Conservation (phyloP, 768 basidiomycete genomes). For the Asterophora lycoperdoides region DNA sequence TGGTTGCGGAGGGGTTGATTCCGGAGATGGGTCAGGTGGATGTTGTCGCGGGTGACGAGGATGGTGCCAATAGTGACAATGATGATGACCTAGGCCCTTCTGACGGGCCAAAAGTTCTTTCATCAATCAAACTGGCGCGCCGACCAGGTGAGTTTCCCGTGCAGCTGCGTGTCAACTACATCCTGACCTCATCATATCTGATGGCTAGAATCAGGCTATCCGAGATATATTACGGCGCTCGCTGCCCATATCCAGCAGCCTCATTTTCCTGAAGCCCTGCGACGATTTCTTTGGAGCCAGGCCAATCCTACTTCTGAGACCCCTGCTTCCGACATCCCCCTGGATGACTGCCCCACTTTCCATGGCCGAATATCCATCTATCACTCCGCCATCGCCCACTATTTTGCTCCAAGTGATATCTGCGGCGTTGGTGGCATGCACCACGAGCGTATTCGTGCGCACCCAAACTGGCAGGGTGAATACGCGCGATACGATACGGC, state of each 20-base stretch:
- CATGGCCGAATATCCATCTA: conserved; percentile 9
- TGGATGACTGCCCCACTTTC: conserved; percentile 14
- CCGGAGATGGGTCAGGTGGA: neutral
- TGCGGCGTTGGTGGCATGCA: conserved; percentile 25
- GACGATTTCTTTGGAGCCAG: conserved; percentile 14
- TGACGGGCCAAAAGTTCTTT: neutral
- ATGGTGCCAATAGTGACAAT: neutral
- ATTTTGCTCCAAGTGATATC: conserved; percentile 25
- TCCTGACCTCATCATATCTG: neutral
- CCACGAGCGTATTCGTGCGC: conserved; percentile 23
- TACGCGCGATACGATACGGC: conserved; percentile 23
- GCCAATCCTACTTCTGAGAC: conserved; percentile 1
- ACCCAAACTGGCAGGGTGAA: conserved; percentile 19
- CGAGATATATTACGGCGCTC: conserved; percentile 8
- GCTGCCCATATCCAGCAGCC: conserved; percentile 14
- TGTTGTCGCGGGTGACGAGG: neutral
- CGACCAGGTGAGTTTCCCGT: neutral
- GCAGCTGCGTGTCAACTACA: neutral
- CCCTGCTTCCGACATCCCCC: conserved; percentile 1
- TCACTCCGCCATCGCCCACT: conserved; percentile 18
- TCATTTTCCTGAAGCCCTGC: conserved; percentile 9
- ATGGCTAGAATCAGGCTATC: conserved; percentile 5
- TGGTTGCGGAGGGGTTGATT: neutral
- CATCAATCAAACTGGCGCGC: neutral
- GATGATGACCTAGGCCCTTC: neutral